Conservation (phyloP, 371 early-diverging fungal genomes). For the Apophysomyces trapeziformis region DNA sequence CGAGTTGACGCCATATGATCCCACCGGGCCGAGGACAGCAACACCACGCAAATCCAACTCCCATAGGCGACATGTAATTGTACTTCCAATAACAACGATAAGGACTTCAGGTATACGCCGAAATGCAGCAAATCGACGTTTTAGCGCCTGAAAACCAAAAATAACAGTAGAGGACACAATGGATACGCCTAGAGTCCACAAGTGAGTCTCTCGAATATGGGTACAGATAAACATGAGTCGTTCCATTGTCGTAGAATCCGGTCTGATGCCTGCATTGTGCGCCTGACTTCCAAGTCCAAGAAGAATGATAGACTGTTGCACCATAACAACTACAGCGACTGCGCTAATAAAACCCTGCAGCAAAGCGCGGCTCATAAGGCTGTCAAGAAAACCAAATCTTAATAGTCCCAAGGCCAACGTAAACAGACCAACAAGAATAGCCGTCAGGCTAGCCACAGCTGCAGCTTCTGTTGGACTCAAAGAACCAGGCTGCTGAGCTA, state of each 20-base stretch:
- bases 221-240: constrained; percentile 63
- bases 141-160: constrained; percentile 52
- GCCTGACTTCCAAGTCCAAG: constrained; percentile 63
- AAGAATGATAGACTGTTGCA: constrained; percentile 77
- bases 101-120: constrained; percentile 84
- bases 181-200: constrained; percentile 55
- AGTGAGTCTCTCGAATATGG: constrained; percentile 23
- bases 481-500: constrained; percentile 37
- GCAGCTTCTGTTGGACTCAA: constrained; percentile 10
- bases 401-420: constrained; percentile 87
- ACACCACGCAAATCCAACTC: constrained; percentile 68
- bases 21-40: constrained; percentile 68
- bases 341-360: constrained; percentile 91
- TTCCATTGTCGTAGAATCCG: constrained; percentile 69
- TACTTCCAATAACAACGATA: constrained; percentile 72
- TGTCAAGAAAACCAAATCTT: constrained; percentile 91
- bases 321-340: constrained; percentile 83
- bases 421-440: constrained; percentile 82
- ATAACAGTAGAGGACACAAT: constrained; percentile 65
- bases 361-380: constrained; percentile 84
- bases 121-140: constrained; percentile 43
- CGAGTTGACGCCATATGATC: constrained; percentile 31
- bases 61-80: constrained; percentile 56
- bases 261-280: constrained; percentile 44
- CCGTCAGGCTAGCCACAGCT: constrained; percentile 66